Percentiles rank a stretch among this genome's conserved stretches.
These are phyloP conservation scores for Pseudocercospora cruenta DNA, from an alignment of 2,329 filamentous ascomycete genomes.

Conservation along the genomic window DNA sequence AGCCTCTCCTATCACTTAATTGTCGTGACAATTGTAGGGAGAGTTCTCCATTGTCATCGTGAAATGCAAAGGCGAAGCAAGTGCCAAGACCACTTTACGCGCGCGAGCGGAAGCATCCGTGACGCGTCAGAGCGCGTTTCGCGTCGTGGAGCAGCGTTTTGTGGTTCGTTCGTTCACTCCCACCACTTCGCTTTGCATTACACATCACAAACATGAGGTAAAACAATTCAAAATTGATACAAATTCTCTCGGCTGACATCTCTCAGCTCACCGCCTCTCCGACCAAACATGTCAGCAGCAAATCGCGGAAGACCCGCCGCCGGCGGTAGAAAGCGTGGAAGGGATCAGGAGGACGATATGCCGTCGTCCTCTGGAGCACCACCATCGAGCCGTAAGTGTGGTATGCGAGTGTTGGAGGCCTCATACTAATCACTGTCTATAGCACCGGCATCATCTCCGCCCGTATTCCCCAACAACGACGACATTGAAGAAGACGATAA, in stretches of 20 bases:
- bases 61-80: neutral
- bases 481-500: constrained; percentile 69
- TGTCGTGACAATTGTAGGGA: too few relatives aligned
- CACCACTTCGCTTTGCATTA: neutral
- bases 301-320: constrained; percentile 69
- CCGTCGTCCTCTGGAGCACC: constrained; percentile 61
- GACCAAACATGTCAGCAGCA: constrained; percentile 76
- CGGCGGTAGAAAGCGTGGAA: constrained; percentile 64
- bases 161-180: neutral
- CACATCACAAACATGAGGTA: neutral
- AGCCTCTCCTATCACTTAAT: too few relatives aligned
- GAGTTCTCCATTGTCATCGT: too few relatives aligned
- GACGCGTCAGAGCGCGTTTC: neutral
- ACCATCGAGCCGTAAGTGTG: constrained; percentile 65
- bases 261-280: neutral
- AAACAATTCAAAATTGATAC: neutral
- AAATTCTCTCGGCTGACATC: neutral
- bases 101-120: neutral
- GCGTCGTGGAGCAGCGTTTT: neutral
- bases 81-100: neutral
- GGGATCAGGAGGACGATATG: constrained; percentile 66
- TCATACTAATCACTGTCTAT: constrained; percentile 24
- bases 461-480: constrained; percentile 69
- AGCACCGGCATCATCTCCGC: constrained; percentile 64
- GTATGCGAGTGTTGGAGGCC: neutral